Conservation (phyloP, 2,329 filamentous ascomycete genomes). For the Meredithiella fracta region DNA sequence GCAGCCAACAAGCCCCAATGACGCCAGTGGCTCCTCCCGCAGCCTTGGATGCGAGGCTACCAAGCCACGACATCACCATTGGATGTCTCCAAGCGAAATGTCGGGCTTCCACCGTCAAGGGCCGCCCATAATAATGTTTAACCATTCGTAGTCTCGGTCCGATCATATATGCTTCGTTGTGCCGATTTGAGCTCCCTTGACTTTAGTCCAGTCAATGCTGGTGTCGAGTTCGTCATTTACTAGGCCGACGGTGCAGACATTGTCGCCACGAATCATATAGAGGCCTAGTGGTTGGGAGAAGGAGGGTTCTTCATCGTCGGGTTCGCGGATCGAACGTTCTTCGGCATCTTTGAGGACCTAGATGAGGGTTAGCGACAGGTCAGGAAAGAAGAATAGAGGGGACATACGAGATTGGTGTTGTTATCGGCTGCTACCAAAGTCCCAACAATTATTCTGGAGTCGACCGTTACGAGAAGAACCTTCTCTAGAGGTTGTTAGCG, state of each 20-base stretch:
- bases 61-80: neutral
- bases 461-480: constrained; percentile 78
- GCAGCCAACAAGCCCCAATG: neutral
- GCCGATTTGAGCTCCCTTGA: constrained; percentile 69
- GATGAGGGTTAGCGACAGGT: neutral
- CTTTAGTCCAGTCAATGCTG: constrained; percentile 84
- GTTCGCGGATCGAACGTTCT: constrained; percentile 77
- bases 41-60: neutral
- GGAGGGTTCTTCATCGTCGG: constrained; percentile 68
- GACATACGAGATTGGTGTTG: constrained; percentile 63
- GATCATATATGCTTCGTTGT: constrained; percentile 53
- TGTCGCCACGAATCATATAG: constrained; percentile 86
- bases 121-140: no score
- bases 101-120: no score
- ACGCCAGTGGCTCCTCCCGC: neutral
- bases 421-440: constrained; percentile 76
- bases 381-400: neutral
- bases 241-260: constrained; percentile 76
- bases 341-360: constrained; percentile 66
- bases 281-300: constrained; percentile 69
- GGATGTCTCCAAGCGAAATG: no score
- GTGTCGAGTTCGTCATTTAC: constrained; percentile 80
- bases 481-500: constrained; percentile 45
- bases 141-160: neutral
- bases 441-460: constrained; percentile 74